Conservation (phyloP, 108 stramenopile species). For the Stephanodiscus minutulus region DNA sequence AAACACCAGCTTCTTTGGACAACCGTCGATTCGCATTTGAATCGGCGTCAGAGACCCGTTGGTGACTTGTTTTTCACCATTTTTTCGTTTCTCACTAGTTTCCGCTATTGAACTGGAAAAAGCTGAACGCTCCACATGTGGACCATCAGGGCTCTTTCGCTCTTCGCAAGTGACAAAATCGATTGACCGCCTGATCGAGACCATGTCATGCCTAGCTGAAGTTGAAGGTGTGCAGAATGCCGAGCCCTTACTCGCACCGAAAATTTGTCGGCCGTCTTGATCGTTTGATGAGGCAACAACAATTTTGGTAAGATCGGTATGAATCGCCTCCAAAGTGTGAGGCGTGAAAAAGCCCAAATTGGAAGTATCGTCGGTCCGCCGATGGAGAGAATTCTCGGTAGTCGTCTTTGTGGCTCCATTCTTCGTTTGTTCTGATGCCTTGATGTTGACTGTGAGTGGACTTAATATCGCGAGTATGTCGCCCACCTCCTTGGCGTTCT, state of each 20-base stretch:
- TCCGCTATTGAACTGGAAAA: slow-evolving; percentile 12
- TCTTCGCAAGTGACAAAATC: slow-evolving; percentile 38
- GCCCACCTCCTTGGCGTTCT: not conserved
- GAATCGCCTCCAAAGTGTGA: slow-evolving; percentile 30
- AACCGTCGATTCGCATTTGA: not conserved
- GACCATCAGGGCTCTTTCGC: slow-evolving; percentile 14
- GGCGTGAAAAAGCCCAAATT: slow-evolving; percentile 31
- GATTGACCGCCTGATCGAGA: slow-evolving; percentile 23
- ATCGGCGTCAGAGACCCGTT: slow-evolving; percentile 3
- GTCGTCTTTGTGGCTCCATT: slow-evolving; percentile 20
- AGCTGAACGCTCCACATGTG: slow-evolving; percentile 27
- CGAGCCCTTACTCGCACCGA: not conserved
- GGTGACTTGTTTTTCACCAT: not conserved
- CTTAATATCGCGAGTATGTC: slow-evolving; percentile 9
- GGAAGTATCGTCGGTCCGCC: slow-evolving; percentile 23
- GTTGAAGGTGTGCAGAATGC: slow-evolving; percentile 23
- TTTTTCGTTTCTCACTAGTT: slow-evolving; percentile 2
- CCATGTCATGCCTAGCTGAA: slow-evolving; percentile 18
- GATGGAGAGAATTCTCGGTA: slow-evolving; percentile 26
- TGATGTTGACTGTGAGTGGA: slow-evolving; percentile 15
- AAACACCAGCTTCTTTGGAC: slow-evolving; percentile 6
- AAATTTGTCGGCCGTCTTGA: not conserved
- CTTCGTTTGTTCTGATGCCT: slow-evolving; percentile 9
- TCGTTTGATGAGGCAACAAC: not conserved
- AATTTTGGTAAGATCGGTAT: slow-evolving; percentile 9